Evolutionary conservation across 345 rosid species (phyloP), one percentile per base, ranked within the genome.

Genomic region (Lumnitzera racemosa): DNA sequence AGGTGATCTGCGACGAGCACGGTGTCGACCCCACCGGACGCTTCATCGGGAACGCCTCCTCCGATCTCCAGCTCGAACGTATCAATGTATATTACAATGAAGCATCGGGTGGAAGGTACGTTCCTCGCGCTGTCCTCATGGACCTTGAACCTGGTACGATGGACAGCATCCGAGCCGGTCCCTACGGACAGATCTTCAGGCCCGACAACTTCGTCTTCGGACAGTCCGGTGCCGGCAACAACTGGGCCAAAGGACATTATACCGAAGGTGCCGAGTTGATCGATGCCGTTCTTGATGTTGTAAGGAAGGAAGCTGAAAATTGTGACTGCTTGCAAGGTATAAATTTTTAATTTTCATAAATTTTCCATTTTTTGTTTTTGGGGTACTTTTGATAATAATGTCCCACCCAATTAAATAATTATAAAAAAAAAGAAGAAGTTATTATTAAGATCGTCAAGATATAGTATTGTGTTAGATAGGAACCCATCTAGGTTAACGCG

Each of bases 111-210:
- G 96, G 96, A 13, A 63, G 96, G 61, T 91, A 88, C 67, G 98
- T 91, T 11, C 98, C 98, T 2, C 80, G 98, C 9, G 96, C 98
- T 4, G 98, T 91, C 13, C 96, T 88, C 15, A 91, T 91, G 98
- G 98, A 91, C 81, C 98, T 91, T 49, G 98, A 91, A 72, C 98
- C 98, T 5, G 98, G 98, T 36, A 91, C 98, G 31, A 91, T 91
- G 98, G 98, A 91, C 53, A 86, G 95, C 66, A 91, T 91, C 75
- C 84, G 98, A 80, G 88, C 96, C 43, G 95, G 98, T 12, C 90
- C 96, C 0, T 85, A 63, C 13, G 96, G 96, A 41, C 91, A 85
- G 86, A 84, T 88, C 74, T 88, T 88, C 64, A 71, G 96, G 47
- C 96, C 96, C 43, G 96, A 88, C 70, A 88, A 88, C 80, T 88